Base-by-base conservation (phyloP, 495 filamentous ascomycete species). In the Aspergillus affinis region DNA sequence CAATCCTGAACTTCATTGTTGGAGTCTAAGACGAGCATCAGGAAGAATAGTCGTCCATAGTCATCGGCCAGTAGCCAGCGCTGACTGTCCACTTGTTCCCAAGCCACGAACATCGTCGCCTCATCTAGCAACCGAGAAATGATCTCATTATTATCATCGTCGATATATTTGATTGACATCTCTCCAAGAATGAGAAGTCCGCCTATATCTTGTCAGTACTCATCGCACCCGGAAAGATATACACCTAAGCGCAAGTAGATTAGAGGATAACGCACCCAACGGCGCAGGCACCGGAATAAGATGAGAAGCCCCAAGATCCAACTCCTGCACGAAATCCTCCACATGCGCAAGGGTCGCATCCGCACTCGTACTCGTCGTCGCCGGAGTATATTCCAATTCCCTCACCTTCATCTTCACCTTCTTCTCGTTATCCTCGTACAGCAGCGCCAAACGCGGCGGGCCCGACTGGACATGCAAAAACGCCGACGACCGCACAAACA, bases 51-150 rank as follows among this genome's bases (percentile, higher is more conserved):
- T 19, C 78, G 82, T 44, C 93, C 94, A 63, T 91, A 95, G 58
- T 97, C 91, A 71, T 99, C 94, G 8, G 90, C 92, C 13, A 99
- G 73, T 18, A 97, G 77, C 80, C 90, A 98, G 59, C 89, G 81
- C 51, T 88, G 86, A 27, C 83, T 84, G 65, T 96, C 88, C 26
- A 95, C 84, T 62, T 86, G 84, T 64, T 88, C 87, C 95, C 95
- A 99, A 17, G 91, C 84, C 27, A 92, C 88, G 63, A 94, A 97
- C 41, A 93, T 85, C 3, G 86, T 90, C 0, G 90, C 80, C 57
- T 93, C 87, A 3, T 85, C 78, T 4, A 98, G 73, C 2, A 78
- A 67, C 0, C 85, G 77, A 20, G 86, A 83, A 20, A 79, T 79
- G 21, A 82, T 75, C 69, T 89, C 81, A 19, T 86, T 89, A 27